These are phyloP conservation scores for Phytopythium boreale DNA, from an alignment of 352 stramenopile species.

Conservation along the genomic window DNA sequence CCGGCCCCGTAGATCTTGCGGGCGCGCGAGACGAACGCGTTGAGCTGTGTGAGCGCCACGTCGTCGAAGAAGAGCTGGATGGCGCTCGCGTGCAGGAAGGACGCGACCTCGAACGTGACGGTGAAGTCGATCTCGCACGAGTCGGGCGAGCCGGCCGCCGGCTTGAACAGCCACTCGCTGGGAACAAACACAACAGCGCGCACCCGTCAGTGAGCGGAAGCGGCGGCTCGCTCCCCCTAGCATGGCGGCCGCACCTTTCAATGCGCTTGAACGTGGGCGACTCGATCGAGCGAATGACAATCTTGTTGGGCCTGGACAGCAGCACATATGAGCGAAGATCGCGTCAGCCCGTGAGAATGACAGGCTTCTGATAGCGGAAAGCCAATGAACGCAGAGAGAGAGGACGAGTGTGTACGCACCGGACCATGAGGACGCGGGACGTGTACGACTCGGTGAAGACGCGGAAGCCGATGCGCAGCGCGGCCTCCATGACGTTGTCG, in stretches of 20 bases:
- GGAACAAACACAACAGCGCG: background rate
- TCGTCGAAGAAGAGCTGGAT: conserved; percentile 87
- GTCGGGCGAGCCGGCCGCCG: conserved; percentile 38
- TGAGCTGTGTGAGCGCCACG: conserved; percentile 74
- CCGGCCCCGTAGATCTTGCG: conserved; percentile 42
- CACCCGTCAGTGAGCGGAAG: background rate
- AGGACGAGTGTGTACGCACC: conserved; percentile 31
- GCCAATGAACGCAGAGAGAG: background rate
- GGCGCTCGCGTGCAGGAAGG: conserved; percentile 74
- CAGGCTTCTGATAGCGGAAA: background rate
- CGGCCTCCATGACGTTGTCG: conserved; percentile 79
- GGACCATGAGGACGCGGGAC: conserved; percentile 76
- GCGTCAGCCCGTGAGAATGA: no score
- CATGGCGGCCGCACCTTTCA: conserved; percentile 44
- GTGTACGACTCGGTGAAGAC: conserved; percentile 86
- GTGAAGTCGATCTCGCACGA: conserved; percentile 71
- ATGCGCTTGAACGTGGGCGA: conserved; percentile 86
- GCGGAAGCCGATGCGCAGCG: conserved; percentile 69
- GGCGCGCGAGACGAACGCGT: conserved; percentile 72
- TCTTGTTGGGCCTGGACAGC: conserved; percentile 51
- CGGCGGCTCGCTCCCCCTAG: background rate
- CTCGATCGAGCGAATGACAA: conserved; percentile 73
- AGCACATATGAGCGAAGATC: no score
- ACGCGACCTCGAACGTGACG: conserved; percentile 81
- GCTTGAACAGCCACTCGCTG: conserved; percentile 74